Base-by-base conservation (phyloP, 176 grass and related monocot species). In the Paspalum notatum region DNA sequence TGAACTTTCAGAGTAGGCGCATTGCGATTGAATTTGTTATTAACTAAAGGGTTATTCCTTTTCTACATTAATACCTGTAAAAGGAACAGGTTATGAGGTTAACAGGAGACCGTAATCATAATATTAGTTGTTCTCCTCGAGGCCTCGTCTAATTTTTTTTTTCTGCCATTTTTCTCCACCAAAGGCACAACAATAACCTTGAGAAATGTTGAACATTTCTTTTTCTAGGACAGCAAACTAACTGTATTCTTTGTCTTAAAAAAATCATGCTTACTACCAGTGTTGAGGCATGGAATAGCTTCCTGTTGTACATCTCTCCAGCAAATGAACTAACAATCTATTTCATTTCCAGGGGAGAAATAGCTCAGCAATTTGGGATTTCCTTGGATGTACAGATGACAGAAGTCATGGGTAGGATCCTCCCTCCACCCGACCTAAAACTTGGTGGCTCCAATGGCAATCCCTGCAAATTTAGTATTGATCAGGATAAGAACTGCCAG, bases 331-430 rank as follows among this genome's bases (percentile, higher is more conserved):
- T 86, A 69, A 86, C 61, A 53, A 25, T 18, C 63, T 32, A 60
- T 70, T 82, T 83, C 51, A 58, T 81, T 77, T 87, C 16, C 90
- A 91, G 86, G 1, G 90, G 86, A 66, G 86, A 91, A 54, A 49
- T 91, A 56, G 78, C 90, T 21, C 79, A 83, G 21, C 62, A 75
- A 10, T 82, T 88, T 20, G 82, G 75, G 14, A 85, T 91, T 70
- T 88, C 86, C 32, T 77, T 88, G 78, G 82, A 77, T 73, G 12
- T 78, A 20, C 18, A 51, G 71, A 91, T 91, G 90, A 91, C 75
- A 47, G 60, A 88, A 71, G 90, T 91, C 54, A 88, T 8, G 4
- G 86, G 86, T 51, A 81, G 86, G 54, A 53, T 88, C 86, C 78
- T 91, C 43, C 16, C 84, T 68, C 54, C 85, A 45, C 90, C 90